Percentiles rank a stretch among this genome's conserved stretches.
Evolutionary conservation across 345 rosid genomes (phyloP).

Genomic region (Brassica cretica): DNA sequence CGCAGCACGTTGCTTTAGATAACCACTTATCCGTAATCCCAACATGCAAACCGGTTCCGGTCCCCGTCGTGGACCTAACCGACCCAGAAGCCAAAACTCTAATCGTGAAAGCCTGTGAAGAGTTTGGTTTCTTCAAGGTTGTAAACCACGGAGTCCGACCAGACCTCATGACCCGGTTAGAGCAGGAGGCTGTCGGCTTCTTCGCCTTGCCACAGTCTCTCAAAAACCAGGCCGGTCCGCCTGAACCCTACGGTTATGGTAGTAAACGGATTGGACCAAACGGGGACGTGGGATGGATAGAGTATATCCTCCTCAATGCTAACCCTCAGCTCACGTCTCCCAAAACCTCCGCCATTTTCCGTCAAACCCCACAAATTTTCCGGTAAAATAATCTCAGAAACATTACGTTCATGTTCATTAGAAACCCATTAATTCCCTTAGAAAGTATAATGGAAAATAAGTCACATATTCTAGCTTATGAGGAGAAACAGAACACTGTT

Average conservation of each 20-base stretch:
- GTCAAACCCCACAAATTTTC: slow-evolving; percentile 50
- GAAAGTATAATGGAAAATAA: background rate
- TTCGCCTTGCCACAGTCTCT: slow-evolving; percentile 64
- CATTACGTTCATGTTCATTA: background rate
- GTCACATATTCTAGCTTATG: background rate
- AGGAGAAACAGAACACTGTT: background rate
- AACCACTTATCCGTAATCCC: slow-evolving; percentile 57
- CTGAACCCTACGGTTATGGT: slow-evolving; percentile 91
- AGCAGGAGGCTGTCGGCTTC: slow-evolving; percentile 58
- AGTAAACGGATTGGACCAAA: slow-evolving; percentile 69
- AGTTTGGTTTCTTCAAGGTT: slow-evolving; percentile 80
- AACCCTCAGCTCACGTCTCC: slow-evolving; percentile 43
- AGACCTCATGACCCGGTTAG: slow-evolving; percentile 55
- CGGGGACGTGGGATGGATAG: slow-evolving; percentile 91
- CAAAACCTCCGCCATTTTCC: slow-evolving; percentile 48
- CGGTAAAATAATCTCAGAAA: slow-evolving; percentile 45
- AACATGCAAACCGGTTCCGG: slow-evolving; percentile 54
- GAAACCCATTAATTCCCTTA: background rate
- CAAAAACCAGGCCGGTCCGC: slow-evolving; percentile 76
- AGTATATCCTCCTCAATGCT: slow-evolving; percentile 68
- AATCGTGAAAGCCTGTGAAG: slow-evolving; percentile 66
- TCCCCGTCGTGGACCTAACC: slow-evolving; percentile 60
- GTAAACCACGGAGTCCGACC: slow-evolving; percentile 66
- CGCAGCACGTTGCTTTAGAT: slow-evolving; percentile 51
- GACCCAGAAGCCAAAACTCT: slow-evolving; percentile 60